phyloP scores from a whole-genome alignment of 495 filamentous ascomycete species.

The Neurospora tetrasperma region DNA sequence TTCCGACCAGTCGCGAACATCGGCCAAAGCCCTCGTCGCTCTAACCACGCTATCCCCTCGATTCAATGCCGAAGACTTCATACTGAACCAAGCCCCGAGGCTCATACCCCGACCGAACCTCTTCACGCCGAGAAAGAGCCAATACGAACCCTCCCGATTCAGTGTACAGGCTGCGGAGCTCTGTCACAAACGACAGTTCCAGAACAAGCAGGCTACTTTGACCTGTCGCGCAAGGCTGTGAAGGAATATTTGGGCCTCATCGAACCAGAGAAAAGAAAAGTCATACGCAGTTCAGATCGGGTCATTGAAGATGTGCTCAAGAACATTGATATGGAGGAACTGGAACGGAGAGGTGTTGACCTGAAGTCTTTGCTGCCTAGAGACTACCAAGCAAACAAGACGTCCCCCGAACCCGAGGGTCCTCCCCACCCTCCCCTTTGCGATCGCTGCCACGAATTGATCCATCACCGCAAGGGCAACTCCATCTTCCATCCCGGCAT shows the following conservation, averaged over 20 bases:
- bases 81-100: conserved; percentile 9
- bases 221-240: conserved; percentile 42
- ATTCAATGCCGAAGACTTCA: conserved; percentile 23
- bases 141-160: conserved; percentile 37
- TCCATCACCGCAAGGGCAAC: conserved; percentile 60
- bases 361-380: conserved; percentile 17
- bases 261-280: conserved; percentile 11
- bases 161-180: conserved; percentile 86
- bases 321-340: conserved; percentile 27
- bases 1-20: conserved; percentile 8
- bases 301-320: conserved; percentile 31
- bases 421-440: conserved; percentile 46
- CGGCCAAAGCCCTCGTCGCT: background rate
- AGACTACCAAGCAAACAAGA: background rate
- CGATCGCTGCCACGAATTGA: conserved; percentile 73
- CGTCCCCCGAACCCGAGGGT: conserved; percentile 1
- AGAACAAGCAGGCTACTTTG: conserved; percentile 70
- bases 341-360: conserved; percentile 35
- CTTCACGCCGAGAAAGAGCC: background rate
- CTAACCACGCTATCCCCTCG: conserved; percentile 13
- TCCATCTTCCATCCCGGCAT: conserved; percentile 69
- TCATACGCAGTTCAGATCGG: conserved; percentile 20
- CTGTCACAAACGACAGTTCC: conserved; percentile 60
- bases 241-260: conserved; percentile 32
- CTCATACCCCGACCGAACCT: background rate